A percentile compares a stretch with the other conserved stretches of the same genome.
Conservation (phyloP, 139 green algal species). For the Chlorella sp. region DNA sequence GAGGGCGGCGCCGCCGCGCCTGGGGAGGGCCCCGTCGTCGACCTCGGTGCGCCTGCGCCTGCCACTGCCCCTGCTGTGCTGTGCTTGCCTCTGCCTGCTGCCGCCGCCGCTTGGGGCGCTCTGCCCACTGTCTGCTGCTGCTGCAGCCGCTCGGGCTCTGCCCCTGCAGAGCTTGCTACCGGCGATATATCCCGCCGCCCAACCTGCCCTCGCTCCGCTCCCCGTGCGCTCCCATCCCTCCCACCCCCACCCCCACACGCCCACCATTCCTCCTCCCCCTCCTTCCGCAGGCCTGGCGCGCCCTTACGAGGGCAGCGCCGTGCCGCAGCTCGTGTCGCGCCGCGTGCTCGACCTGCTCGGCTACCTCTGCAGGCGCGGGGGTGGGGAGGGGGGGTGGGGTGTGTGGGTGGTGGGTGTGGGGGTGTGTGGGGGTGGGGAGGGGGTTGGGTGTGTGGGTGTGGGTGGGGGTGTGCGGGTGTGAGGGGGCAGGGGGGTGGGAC, state of each 20-base stretch:
- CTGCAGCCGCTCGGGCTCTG: too few relatives aligned
- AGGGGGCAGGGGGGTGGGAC: background rate
- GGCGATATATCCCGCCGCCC: too few relatives aligned
- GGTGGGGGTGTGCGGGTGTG: background rate
- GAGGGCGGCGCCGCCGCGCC: background rate
- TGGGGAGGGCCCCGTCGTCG: conserved; percentile 1
- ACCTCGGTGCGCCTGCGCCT: conserved; percentile 2
- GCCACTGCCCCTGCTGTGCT: background rate
- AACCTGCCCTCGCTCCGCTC: too few relatives aligned
- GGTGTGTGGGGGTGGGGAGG: background rate
- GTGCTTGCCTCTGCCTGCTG: background rate
- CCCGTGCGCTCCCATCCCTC: too few relatives aligned
- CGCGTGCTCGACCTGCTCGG: conserved; percentile 72
- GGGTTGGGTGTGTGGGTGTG: too few relatives aligned
- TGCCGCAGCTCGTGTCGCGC: conserved; percentile 47
- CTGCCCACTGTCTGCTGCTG: too few relatives aligned
- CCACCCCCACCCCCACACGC: background rate
- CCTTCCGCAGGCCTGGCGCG: conserved; percentile 19
- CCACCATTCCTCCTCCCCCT: background rate
- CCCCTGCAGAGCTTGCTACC: too few relatives aligned
- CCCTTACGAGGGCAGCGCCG: conserved; percentile 17
- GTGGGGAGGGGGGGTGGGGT: background rate
- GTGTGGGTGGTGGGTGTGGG: background rate
- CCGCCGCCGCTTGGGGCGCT: too few relatives aligned
- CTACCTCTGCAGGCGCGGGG: conserved; percentile 49